phyloP scores from a whole-genome alignment of 1,284 basidiomycete species.

The Earliella scabrosa region DNA sequence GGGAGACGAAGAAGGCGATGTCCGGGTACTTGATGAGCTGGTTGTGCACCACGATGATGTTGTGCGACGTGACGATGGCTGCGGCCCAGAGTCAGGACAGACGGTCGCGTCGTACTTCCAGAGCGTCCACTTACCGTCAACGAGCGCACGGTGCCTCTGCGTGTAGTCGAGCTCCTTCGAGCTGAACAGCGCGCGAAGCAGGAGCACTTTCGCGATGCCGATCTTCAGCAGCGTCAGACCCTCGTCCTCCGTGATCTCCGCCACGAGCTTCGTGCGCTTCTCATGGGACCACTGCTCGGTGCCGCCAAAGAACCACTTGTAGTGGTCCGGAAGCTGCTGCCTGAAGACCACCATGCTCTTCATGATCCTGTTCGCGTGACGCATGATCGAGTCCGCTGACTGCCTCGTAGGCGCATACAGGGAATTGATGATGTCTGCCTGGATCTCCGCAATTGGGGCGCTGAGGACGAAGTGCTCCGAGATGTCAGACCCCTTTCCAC shows the following conservation, averaged over 20 bases:
- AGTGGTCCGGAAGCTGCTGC: slow-evolving; percentile 65
- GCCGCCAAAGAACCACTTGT: slow-evolving; percentile 72
- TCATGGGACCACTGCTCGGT: slow-evolving; percentile 74
- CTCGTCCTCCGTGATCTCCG: slow-evolving; percentile 75
- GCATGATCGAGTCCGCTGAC: slow-evolving; percentile 68
- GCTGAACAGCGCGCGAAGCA: slow-evolving; percentile 77
- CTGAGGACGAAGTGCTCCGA: slow-evolving; percentile 77
- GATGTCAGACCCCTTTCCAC: slow-evolving; percentile 48
- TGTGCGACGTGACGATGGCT: slow-evolving; percentile 85
- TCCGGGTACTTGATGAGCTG: slow-evolving; percentile 81
- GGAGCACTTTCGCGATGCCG: slow-evolving; percentile 76
- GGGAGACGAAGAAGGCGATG: slow-evolving; percentile 83
- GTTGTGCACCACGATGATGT: slow-evolving; percentile 80
- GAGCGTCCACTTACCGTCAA: slow-evolving; percentile 60
- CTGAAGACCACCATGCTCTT: slow-evolving; percentile 73
- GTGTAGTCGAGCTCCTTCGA: slow-evolving; percentile 67
- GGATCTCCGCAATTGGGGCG: slow-evolving; percentile 74
- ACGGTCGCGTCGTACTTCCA: slow-evolving; percentile 5
- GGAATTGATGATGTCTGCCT: slow-evolving; percentile 84
- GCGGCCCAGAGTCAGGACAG: slow-evolving; percentile 3
- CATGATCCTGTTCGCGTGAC: slow-evolving; percentile 75
- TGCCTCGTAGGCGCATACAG: slow-evolving; percentile 75
- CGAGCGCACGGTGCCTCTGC: slow-evolving; percentile 67
- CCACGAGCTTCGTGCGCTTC: slow-evolving; percentile 64
- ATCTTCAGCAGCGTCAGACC: slow-evolving; percentile 81